These are phyloP conservation scores for Talaromyces sp. DNA, from an alignment of 2,329 filamentous ascomycete species.

Conservation along the genomic window DNA sequence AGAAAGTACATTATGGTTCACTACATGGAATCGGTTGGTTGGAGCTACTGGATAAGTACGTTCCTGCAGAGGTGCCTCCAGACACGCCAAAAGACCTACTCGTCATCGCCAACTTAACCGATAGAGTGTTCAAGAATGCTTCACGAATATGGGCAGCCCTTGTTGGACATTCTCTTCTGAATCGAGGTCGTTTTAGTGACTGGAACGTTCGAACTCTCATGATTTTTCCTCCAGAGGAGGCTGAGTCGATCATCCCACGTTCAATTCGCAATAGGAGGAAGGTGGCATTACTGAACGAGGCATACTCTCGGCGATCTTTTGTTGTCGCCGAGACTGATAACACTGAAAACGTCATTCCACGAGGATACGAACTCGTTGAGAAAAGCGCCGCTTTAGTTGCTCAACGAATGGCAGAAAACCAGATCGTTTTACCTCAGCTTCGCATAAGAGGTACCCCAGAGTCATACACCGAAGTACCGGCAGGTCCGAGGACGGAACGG, in stretches of 20 bases:
- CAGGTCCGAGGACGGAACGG: not conserved
- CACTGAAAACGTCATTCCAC: conserved; percentile 25
- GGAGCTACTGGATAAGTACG: conserved; percentile 37
- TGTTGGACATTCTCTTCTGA: conserved; percentile 54
- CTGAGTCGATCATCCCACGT: conserved; percentile 58
- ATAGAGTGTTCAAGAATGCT: conserved; percentile 29
- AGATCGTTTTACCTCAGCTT: conserved; percentile 29
- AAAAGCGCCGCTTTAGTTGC: conserved; percentile 29
- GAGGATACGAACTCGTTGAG: conserved; percentile 25
- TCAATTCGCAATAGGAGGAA: conserved; percentile 55
- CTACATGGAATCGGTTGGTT: conserved; percentile 42
- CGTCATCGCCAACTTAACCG: conserved; percentile 64
- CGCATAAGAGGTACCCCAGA: conserved; percentile 23
- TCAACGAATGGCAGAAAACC: conserved; percentile 27
- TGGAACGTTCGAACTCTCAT: conserved; percentile 76
- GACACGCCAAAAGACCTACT: conserved; percentile 68
- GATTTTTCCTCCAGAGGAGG: conserved; percentile 65
- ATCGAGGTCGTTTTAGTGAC: conserved; percentile 66
- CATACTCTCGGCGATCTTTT: conserved; percentile 39
- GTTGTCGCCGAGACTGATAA: conserved; percentile 54
- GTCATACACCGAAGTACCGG: conserved; percentile 17
- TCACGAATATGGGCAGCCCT: conserved; percentile 57
- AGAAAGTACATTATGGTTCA: conserved; percentile 10
- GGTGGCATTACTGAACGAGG: conserved; percentile 57
- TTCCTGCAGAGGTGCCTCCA: not conserved